A percentile compares a stretch with the other conserved stretches of the same genome.
phyloP scores from a whole-genome alignment of 768 basidiomycete species.

The Leccinellum luteum region DNA sequence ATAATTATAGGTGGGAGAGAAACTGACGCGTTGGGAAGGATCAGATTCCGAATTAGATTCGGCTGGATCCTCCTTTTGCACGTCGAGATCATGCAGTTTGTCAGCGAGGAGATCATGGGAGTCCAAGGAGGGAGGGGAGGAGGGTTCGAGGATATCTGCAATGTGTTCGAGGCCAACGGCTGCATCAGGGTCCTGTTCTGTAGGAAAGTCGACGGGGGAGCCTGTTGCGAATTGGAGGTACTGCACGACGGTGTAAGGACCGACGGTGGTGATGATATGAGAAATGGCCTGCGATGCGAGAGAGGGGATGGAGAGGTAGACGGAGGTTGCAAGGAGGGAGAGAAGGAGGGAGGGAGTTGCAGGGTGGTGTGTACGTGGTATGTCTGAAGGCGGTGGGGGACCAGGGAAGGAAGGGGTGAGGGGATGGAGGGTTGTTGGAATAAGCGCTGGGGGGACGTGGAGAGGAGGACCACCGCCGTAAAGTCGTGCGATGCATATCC shows the following conservation, averaged over 20 bases:
- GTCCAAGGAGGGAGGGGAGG: constrained; percentile 12
- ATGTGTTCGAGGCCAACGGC: constrained; percentile 72
- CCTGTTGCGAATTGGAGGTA: constrained; percentile 87
- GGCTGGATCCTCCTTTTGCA: constrained; percentile 37
- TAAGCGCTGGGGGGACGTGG: constrained; percentile 58
- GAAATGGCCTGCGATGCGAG: constrained; percentile 74
- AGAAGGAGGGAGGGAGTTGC: constrained; percentile 80
- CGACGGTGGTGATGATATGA: constrained; percentile 67
- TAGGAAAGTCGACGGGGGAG: constrained; percentile 48
- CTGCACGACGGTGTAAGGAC: constrained; percentile 69
- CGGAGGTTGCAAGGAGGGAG: constrained; percentile 81
- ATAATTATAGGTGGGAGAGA: constrained; percentile 59
- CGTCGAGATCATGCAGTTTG: constrained; percentile 30
- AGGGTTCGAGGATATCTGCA: constrained; percentile 47
- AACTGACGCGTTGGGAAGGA: constrained; percentile 13
- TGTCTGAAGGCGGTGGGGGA: constrained; percentile 18
- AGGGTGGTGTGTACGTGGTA: constrained; percentile 60
- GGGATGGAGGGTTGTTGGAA: constrained; percentile 65
- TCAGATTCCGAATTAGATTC: constrained; percentile 33
- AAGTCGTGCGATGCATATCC: constrained; percentile 81
- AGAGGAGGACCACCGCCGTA: constrained; percentile 85
- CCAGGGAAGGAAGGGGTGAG: constrained; percentile 65
- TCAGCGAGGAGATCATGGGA: constrained; percentile 27
- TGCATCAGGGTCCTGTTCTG: constrained; percentile 48
- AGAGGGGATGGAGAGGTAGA: constrained; percentile 81